These are phyloP conservation scores for Aspergillus versicolor DNA, from an alignment of 2,329 filamentous ascomycete genomes.

Conservation along the genomic window DNA sequence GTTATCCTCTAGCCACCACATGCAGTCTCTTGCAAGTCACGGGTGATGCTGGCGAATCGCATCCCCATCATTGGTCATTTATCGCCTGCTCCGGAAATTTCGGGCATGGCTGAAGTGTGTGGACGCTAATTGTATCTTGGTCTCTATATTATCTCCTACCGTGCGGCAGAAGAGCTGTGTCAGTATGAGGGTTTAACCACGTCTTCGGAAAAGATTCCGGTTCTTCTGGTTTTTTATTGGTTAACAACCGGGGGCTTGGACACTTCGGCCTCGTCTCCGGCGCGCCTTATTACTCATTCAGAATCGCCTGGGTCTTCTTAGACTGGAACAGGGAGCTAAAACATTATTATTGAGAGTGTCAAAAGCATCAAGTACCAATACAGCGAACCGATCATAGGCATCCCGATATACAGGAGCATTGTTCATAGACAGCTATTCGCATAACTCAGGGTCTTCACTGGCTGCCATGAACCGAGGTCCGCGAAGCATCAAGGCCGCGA, in stretches of 20 bases:
- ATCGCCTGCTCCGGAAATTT: not conserved
- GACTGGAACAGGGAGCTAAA: not conserved
- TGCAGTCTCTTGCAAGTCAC: not conserved
- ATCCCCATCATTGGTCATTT: constrained; percentile 10
- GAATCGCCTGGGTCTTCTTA: not conserved
- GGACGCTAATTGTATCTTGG: not conserved
- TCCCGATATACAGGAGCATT: not conserved
- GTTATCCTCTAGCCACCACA: constrained; percentile 21
- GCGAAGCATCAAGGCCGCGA: not conserved
- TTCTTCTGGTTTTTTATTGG: not conserved
- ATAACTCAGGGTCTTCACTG: not conserved
- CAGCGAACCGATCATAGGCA: not conserved
- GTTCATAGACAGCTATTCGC: not conserved
- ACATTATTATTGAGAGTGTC: not conserved
- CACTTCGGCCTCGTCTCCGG: not conserved
- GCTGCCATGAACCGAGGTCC: constrained; percentile 5
- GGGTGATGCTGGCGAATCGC: constrained; percentile 6
- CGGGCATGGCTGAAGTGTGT: not conserved
- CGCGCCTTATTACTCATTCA: constrained; percentile 3
- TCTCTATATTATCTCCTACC: not conserved
- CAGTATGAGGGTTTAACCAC: not conserved
- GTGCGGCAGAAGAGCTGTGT: not conserved
- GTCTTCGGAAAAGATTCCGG: constrained; percentile 7
- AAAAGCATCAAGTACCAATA: not conserved
- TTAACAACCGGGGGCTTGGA: not conserved